These are phyloP conservation scores for Mortierella antarctica DNA, from an alignment of 192 early-diverging fungal species.

Conservation along the genomic window DNA sequence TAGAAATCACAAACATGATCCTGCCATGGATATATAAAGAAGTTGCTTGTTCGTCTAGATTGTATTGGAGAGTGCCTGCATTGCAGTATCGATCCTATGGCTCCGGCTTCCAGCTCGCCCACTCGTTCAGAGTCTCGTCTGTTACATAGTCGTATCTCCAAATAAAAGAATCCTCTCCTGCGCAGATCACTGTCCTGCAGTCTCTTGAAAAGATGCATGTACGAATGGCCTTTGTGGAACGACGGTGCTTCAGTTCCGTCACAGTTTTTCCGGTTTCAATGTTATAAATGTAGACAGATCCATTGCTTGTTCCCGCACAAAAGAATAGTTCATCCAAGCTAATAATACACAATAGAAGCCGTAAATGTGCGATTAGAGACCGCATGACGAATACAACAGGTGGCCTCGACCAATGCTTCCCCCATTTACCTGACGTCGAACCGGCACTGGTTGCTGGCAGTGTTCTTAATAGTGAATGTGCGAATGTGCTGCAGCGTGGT, in stretches of 20 bases:
- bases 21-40: neutral
- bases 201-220: constrained; percentile 83
- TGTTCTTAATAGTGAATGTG: constrained; percentile 56
- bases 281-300: constrained; percentile 77
- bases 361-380: neutral
- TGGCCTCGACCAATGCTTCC: neutral
- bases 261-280: constrained; percentile 73
- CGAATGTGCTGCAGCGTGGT: constrained; percentile 57
- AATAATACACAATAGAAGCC: constrained; percentile 52
- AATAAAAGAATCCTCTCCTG: constrained; percentile 82
- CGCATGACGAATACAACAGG: neutral
- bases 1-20: neutral
- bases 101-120: constrained; percentile 66
- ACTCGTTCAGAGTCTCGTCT: constrained; percentile 77
- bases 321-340: constrained; percentile 79
- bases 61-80: neutral
- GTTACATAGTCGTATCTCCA: constrained; percentile 88
- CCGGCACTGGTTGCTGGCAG: constrained; percentile 52
- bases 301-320: constrained; percentile 79
- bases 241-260: constrained; percentile 74
- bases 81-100: neutral
- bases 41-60: neutral
- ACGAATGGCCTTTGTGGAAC: constrained; percentile 83
- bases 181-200: constrained; percentile 78
- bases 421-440: constrained; percentile 55